phyloP scores from a whole-genome alignment of 2,329 filamentous ascomycete species.

The Cordyceps cicadae region DNA sequence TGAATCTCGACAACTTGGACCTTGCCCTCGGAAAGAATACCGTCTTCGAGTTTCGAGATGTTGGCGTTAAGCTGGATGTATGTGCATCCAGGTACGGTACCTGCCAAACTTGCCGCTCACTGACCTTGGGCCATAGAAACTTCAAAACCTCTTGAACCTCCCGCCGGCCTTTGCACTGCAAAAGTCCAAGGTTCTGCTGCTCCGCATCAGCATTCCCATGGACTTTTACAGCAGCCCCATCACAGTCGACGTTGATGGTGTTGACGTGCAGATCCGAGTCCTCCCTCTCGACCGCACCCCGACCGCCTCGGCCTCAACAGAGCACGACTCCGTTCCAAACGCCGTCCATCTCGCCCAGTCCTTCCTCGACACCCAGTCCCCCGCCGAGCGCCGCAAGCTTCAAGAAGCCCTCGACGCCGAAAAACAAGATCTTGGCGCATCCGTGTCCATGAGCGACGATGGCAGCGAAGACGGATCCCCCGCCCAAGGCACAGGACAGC shows the following conservation, averaged over 20 bases:
- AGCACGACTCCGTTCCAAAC: conserved; percentile 47
- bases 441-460: conserved; percentile 52
- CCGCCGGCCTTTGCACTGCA: conserved; percentile 63
- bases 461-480: conserved; percentile 51
- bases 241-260: conserved; percentile 69
- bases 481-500: conserved; percentile 59
- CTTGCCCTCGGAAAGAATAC: conserved; percentile 75
- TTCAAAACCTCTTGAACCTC: conserved; percentile 65
- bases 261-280: conserved; percentile 61
- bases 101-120: neutral
- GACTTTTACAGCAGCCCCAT: conserved; percentile 84
- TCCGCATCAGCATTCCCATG: conserved; percentile 77
- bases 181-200: conserved; percentile 64
- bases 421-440: conserved; percentile 53
- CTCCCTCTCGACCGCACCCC: conserved; percentile 25
- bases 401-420: conserved; percentile 61
- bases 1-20: conserved; percentile 80
- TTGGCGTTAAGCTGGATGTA: conserved; percentile 73
- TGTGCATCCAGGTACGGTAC: conserved; percentile 17
- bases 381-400: conserved; percentile 56
- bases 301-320: conserved; percentile 34
- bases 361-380: conserved; percentile 65
- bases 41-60: conserved; percentile 77
- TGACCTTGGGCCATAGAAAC: conserved; percentile 51
- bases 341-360: conserved; percentile 67